phyloP scores from a whole-genome alignment of 2,329 filamentous ascomycete genomes.

The Lasiodiplodia sp. region DNA sequence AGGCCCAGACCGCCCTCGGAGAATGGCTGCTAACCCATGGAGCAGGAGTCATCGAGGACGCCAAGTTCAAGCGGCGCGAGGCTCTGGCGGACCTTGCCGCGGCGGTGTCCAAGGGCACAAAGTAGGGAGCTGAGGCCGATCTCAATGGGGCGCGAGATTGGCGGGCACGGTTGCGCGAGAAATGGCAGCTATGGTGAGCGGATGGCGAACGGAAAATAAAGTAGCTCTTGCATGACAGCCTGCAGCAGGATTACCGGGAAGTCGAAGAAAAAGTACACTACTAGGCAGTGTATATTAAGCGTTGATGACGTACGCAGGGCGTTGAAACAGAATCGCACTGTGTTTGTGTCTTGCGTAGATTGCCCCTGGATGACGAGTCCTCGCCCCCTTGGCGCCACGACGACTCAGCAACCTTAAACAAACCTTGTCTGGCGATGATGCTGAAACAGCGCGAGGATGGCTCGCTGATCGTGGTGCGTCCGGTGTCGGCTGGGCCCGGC shows the following conservation, averaged over 20 bases:
- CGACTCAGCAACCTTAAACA: conserved; percentile 27
- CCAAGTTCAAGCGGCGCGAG: conserved; percentile 78
- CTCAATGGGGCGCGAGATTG: conserved; percentile 16
- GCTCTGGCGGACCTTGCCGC: conserved; percentile 71
- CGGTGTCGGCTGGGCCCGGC: conserved; percentile 19
- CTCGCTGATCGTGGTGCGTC: not conserved
- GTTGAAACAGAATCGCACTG: conserved; percentile 1
- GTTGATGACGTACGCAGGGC: conserved; percentile 19
- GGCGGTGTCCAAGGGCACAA: conserved; percentile 44
- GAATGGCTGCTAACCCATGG: conserved; percentile 28
- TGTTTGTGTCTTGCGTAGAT: conserved; percentile 5
- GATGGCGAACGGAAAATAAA: not conserved
- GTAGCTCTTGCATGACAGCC: not conserved
- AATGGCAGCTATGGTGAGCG: not conserved
- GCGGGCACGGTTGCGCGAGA: conserved; percentile 21
- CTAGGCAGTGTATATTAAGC: conserved; percentile 9
- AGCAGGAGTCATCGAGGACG: conserved; percentile 74
- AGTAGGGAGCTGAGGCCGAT: conserved; percentile 13
- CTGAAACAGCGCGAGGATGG: conserved; percentile 7
- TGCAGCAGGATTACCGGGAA: not conserved
- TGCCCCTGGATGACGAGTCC: conserved; percentile 23
- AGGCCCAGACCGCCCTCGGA: not conserved
- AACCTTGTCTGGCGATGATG: conserved; percentile 13
- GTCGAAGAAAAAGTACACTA: not conserved
- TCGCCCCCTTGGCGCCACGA: conserved; percentile 21